These are phyloP conservation scores for Xenoacremonium recifei DNA, from an alignment of 2,329 filamentous ascomycete species.

Conservation along the genomic window DNA sequence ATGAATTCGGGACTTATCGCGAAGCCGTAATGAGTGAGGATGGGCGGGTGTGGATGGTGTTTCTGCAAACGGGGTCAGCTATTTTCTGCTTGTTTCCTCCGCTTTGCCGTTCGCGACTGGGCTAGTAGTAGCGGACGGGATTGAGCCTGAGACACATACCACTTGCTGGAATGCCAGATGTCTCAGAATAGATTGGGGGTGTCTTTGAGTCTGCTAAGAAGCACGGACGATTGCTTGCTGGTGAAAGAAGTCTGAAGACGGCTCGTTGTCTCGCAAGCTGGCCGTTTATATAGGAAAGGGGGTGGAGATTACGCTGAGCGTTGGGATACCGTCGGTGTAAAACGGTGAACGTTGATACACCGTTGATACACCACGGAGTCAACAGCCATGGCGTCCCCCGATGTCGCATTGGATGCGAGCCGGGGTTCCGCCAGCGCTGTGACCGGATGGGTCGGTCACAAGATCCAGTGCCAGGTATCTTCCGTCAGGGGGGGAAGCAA, in stretches of 20 bases:
- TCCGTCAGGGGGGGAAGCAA: conserved; percentile 14
- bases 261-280: conserved; percentile 6
- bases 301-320: conserved; percentile 22
- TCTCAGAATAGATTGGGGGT: conserved; percentile 7
- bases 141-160: conserved; percentile 14
- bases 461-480: conserved; percentile 20
- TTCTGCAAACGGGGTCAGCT: not conserved
- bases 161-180: conserved; percentile 8
- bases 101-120: not conserved
- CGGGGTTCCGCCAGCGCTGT: conserved; percentile 18
- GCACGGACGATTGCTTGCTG: conserved; percentile 1
- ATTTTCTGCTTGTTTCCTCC: conserved; percentile 3
- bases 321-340: conserved; percentile 25
- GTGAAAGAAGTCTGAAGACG: conserved; percentile 11
- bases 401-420: conserved; percentile 25
- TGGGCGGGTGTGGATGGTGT: not conserved
- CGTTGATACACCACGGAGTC: too few relatives aligned
- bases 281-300: conserved; percentile 20
- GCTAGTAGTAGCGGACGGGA: not conserved
- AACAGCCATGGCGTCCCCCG: conserved; percentile 11
- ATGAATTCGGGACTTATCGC: not conserved
- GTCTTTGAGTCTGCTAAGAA: conserved; percentile 1
- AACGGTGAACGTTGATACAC: conserved; percentile 21
- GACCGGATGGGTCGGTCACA: conserved; percentile 25
- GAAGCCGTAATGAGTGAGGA: not conserved